These are phyloP conservation scores for Saksenaea oblongispora DNA, from an alignment of 371 early-diverging fungal genomes.

Conservation along the genomic window DNA sequence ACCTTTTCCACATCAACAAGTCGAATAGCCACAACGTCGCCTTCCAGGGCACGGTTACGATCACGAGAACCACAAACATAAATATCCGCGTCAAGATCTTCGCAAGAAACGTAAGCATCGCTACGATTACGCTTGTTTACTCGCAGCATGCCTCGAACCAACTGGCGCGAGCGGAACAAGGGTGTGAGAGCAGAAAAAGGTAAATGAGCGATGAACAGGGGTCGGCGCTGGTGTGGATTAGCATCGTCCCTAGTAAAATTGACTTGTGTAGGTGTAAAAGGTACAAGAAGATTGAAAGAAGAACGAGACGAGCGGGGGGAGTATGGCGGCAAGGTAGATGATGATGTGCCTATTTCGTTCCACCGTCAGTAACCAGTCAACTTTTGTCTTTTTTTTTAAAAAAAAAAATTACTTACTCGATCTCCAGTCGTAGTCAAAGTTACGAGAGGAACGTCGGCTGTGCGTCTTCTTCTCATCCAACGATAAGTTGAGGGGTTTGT, in stretches of 20 bases:
- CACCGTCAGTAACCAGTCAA: slow-evolving; percentile 9
- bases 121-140: slow-evolving; percentile 82
- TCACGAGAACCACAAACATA: slow-evolving; percentile 76
- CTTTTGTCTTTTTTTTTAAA: neutral
- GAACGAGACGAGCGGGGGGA: slow-evolving; percentile 22
- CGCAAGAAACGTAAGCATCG: slow-evolving; percentile 85
- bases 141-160: slow-evolving; percentile 73
- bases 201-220: slow-evolving; percentile 59
- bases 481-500: slow-evolving; percentile 35
- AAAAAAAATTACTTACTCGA: slow-evolving; percentile 31
- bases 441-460: slow-evolving; percentile 41
- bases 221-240: slow-evolving; percentile 56
- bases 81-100: slow-evolving; percentile 67
- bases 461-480: slow-evolving; percentile 25
- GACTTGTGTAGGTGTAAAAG: slow-evolving; percentile 55
- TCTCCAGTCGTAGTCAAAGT: slow-evolving; percentile 49
- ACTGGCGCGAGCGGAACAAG: slow-evolving; percentile 45
- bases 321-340: slow-evolving; percentile 10
- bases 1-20: slow-evolving; percentile 74
- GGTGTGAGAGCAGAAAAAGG: slow-evolving; percentile 60
- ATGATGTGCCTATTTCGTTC: slow-evolving; percentile 9
- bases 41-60: slow-evolving; percentile 88
- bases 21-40: slow-evolving; percentile 84
- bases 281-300: slow-evolving; percentile 42
- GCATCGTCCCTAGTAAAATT: slow-evolving; percentile 55